Evolutionary conservation across 2,329 filamentous ascomycete genomes (phyloP).

Genomic region (Aspergillus ustus): DNA sequence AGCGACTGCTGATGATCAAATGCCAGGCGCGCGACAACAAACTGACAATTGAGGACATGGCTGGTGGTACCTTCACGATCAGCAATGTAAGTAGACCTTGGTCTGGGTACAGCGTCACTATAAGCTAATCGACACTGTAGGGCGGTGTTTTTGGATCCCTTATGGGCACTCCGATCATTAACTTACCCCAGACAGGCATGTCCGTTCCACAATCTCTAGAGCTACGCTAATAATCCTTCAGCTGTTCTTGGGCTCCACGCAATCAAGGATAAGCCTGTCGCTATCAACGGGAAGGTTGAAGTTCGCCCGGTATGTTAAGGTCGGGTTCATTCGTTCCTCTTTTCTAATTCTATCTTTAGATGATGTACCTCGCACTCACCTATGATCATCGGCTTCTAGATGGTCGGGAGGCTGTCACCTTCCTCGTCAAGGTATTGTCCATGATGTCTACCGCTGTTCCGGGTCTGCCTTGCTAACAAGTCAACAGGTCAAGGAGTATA

Average conservation of each 20-base stretch:
- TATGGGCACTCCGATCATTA: slow-evolving; percentile 98
- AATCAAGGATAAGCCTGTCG: slow-evolving; percentile 92
- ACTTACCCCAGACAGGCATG: slow-evolving; percentile 81
- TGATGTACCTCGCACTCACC: slow-evolving; percentile 98
- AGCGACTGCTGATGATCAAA: neutral
- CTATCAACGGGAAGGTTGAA: slow-evolving; percentile 90
- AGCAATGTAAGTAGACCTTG: slow-evolving; percentile 69
- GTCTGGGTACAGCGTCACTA: neutral
- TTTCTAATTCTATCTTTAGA: slow-evolving; percentile 50
- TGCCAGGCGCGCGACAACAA: slow-evolving; percentile 86
- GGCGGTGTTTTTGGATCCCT: slow-evolving; percentile 95
- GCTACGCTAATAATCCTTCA: slow-evolving; percentile 29
- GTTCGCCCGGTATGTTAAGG: slow-evolving; percentile 69
- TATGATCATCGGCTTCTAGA: slow-evolving; percentile 97
- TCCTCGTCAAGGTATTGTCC: slow-evolving; percentile 74
- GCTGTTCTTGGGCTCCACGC: slow-evolving; percentile 90
- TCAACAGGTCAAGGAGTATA: slow-evolving; percentile 80
- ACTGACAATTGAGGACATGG: slow-evolving; percentile 98
- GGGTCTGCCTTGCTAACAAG: slow-evolving; percentile 15
- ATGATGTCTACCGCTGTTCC: neutral
- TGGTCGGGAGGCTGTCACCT: slow-evolving; percentile 92
- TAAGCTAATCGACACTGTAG: slow-evolving; percentile 31
- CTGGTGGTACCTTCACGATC: slow-evolving; percentile 96
- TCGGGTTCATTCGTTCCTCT: slow-evolving; percentile 9
- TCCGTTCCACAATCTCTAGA: neutral